Conservation (phyloP, 108 stramenopile species). For the Cylindrotheca closterium region DNA sequence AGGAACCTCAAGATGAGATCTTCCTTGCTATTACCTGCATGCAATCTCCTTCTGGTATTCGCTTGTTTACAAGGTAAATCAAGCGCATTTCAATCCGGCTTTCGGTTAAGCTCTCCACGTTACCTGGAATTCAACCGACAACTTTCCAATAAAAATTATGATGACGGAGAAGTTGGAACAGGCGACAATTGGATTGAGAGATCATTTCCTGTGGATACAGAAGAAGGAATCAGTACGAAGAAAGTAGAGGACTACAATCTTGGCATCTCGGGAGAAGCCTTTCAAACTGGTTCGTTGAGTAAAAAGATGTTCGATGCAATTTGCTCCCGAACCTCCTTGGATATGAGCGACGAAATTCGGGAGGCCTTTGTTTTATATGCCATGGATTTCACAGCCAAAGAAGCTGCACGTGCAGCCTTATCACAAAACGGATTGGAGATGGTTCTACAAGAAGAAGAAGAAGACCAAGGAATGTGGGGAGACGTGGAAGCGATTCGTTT, state of each 20-base stretch:
- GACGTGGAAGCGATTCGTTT: constrained; percentile 63
- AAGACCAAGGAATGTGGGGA: constrained; percentile 80
- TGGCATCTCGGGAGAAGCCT: constrained; percentile 62
- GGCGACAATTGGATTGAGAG: constrained; percentile 62
- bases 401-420: constrained; percentile 77
- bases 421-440: constrained; percentile 67
- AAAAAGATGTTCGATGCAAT: constrained; percentile 69
- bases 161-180: constrained; percentile 33
- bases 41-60: no score
- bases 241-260: constrained; percentile 63
- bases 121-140: no score
- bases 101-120: no score
- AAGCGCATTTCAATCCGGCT: no score
- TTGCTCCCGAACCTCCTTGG: constrained; percentile 18
- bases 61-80: no score
- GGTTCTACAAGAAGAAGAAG: constrained; percentile 52
- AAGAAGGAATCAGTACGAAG: constrained; percentile 34
- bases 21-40: no score
- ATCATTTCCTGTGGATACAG: constrained; percentile 47
- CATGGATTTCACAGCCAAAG: constrained; percentile 85
- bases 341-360: constrained; percentile 45
- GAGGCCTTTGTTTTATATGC: constrained; percentile 55
- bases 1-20: no score
- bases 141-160: constrained; percentile 14
- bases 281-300: constrained; percentile 64